Base-by-base conservation (phyloP, 306 rosid genomes). In the Boehmeria nivea region DNA sequence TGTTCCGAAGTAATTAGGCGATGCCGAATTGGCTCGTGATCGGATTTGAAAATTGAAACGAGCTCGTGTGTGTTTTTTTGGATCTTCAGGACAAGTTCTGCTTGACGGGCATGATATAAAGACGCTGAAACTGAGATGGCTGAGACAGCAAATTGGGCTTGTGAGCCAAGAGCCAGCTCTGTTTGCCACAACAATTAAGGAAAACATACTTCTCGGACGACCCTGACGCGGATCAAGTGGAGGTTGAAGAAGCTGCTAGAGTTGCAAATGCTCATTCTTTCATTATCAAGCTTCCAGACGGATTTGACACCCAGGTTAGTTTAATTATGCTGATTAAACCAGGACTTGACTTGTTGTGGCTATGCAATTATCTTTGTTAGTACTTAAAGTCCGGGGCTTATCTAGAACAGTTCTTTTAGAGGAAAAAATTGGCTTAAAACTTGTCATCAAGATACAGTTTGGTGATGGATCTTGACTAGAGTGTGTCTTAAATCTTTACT, bases 91-190 rank as follows among this genome's bases (percentile, higher is more conserved):
- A 50, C 87, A 87, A 84, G 96, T 91, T 67, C 47, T 82, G 60
- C 72, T 91, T 17, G 98, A 91, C 72, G 96, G 98, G 36, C 80
- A 77, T 58, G 96, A 91, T 76, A 80, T 91, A 59, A 91, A 91
- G 79, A 77, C 81, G 0, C 72, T 91, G 61, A 87, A 84, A 71
- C 83, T 91, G 63, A 84, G 68, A 71, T 91, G 98, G 96, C 52
- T 91, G 66, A 87, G 98, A 62, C 98, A 87, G 68, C 98, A 91
- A 63, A 91, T 91, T 66, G 98, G 98, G 48, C 76, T 91, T 38
- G 98, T 91, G 74, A 91, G 98, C 62, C 98, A 91, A 81, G 98
- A 91, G 63, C 98, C 98, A 20, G 96, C 98, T 49, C 75, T 91
- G 38, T 91, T 91, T 69, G 98, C 98, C 19, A 91, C 98, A 61